Evolutionary conservation across 371 early-diverging fungal species (phyloP).

Genomic region (Fennellomyces sp.): DNA sequence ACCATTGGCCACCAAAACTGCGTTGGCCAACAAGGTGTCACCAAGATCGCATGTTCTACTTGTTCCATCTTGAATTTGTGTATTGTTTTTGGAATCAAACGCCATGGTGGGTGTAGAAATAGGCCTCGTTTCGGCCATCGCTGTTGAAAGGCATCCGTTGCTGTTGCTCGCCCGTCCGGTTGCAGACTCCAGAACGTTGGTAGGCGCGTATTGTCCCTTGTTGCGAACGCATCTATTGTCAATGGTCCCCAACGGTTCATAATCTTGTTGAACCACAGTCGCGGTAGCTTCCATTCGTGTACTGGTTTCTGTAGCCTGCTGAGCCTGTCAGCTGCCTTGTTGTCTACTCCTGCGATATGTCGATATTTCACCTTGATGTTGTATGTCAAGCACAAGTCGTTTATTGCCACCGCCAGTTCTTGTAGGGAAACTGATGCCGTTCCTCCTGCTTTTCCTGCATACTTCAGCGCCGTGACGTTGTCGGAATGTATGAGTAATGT

Average conservation of each 20-base stretch:
- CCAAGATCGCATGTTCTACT: not conserved
- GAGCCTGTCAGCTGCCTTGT: not conserved
- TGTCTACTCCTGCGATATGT: not conserved
- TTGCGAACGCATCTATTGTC: no score
- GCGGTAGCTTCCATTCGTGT: no score
- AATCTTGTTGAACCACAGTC: no score
- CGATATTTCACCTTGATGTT: not conserved
- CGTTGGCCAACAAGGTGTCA: not conserved
- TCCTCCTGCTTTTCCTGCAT: slow-evolving; percentile 21
- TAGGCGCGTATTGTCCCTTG: no score
- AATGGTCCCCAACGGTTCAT: no score
- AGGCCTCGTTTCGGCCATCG: no score
- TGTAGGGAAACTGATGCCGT: slow-evolving; percentile 11
- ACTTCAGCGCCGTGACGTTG: slow-evolving; percentile 24
- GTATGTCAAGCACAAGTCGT: not conserved
- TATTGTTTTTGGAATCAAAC: not conserved
- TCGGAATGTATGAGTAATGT: slow-evolving; percentile 15
- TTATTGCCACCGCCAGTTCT: slow-evolving; percentile 8
- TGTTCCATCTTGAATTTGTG: not conserved
- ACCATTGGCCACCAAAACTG: not conserved
- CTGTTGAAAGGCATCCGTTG: no score
- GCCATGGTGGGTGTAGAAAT: no score
- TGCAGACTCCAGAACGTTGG: no score
- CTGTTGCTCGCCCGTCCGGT: no score
- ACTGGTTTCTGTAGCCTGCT: no score